Evolutionary conservation across 1,284 basidiomycete genomes (phyloP), one percentile per base, ranked within the genome.

Genomic region (Clitocybe nebularis): DNA sequence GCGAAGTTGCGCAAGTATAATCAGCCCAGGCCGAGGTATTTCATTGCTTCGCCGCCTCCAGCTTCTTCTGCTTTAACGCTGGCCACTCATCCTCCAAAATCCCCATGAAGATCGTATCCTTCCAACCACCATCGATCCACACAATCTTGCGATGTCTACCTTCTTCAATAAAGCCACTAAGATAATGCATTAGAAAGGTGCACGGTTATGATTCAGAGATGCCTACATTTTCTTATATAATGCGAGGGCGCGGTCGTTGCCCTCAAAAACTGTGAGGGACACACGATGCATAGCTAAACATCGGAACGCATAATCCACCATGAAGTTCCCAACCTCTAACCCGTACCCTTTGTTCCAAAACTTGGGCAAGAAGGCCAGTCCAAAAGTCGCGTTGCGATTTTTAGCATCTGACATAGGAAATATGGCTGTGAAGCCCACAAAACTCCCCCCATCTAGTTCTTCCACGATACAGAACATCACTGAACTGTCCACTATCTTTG

Each of bases 381-480:
- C 56, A 29, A 62, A 53, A 9, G 48, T 47, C 10, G 51, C 53
- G 29, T 63, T 54, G 10, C 63, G 56, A 44, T 62, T 60, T 37
- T 57, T 57, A 3, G 58, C 48, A 28, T 61, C 40, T 11, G 17
- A 43, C 4, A 61, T 50, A 17, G 51, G 55, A 20, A 71, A 41
- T 22, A 57, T 53, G 20, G 59, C 53, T 9, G 65, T 58, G 23
- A 49, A 47, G 1, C 71, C 71, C 25, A 72, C 53, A 45, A 69
- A 65, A 11, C 56, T 57, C 10, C 59, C 61, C 14, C 56, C 54
- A n/a, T 58, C 55, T 11, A 50, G 50, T n/a, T 59, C 58, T 33
- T 58, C 58, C 28, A 71, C 48, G 43, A 69, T 52, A 38, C 55
- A 59, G 30, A 57, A 54, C 38, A 71, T 56, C 35, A 57, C 52